Evolutionary conservation across 2,329 filamentous ascomycete genomes (phyloP).

Genomic region (Onygenales sp.): DNA sequence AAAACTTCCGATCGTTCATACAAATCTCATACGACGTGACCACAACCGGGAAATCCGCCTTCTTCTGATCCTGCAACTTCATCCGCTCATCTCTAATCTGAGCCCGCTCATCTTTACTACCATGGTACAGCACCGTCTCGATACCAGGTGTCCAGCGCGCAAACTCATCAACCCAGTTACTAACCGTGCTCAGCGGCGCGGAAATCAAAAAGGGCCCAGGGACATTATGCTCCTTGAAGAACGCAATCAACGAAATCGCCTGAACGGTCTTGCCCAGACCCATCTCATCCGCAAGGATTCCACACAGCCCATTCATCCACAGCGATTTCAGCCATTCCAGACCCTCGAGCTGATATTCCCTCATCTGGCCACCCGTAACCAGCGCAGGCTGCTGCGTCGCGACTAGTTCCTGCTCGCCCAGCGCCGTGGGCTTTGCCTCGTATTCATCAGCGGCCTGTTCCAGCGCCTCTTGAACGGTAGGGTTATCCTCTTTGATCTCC

Average conservation of each 20-base stretch:
- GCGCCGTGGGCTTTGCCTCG: slow-evolving; percentile 48
- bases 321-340: slow-evolving; percentile 79
- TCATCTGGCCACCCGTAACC: slow-evolving; percentile 80
- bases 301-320: slow-evolving; percentile 85
- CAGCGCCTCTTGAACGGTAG: slow-evolving; percentile 47
- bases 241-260: slow-evolving; percentile 76
- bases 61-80: slow-evolving; percentile 55
- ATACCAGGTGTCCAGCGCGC: slow-evolving; percentile 81
- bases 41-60: slow-evolving; percentile 73
- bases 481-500: slow-evolving; percentile 42
- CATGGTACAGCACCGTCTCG: slow-evolving; percentile 85
- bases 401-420: slow-evolving; percentile 57
- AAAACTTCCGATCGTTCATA: slow-evolving; percentile 72
- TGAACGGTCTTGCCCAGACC: slow-evolving; percentile 88
- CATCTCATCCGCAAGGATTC: slow-evolving; percentile 92
- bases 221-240: slow-evolving; percentile 75
- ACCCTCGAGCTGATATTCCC: slow-evolving; percentile 87
- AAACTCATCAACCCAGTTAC: slow-evolving; percentile 95
- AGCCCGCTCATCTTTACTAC: slow-evolving; percentile 66
- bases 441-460: slow-evolving; percentile 50
- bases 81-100: slow-evolving; percentile 64
- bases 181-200: slow-evolving; percentile 80
- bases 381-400: slow-evolving; percentile 80
- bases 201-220: slow-evolving; percentile 89
- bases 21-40: slow-evolving; percentile 96